A percentile compares a stretch with the other conserved stretches of the same genome.
Conservation (phyloP, 495 filamentous ascomycete genomes). For the Daldinia concentrica region DNA sequence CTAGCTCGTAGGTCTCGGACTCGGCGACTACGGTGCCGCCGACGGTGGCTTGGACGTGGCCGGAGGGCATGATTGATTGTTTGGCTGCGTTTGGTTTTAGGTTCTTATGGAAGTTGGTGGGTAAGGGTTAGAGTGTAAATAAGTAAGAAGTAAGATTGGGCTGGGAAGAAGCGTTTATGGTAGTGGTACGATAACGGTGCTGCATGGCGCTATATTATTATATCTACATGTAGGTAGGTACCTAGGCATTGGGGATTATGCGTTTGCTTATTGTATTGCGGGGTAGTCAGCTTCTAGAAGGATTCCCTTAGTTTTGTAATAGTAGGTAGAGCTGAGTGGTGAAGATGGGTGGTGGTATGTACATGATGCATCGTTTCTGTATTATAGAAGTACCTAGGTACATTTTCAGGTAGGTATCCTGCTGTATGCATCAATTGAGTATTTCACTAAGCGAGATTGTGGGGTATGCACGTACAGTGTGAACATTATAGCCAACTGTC, state of each 20-base stretch:
- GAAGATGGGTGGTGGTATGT: neutral
- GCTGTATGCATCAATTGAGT: constrained; percentile 4
- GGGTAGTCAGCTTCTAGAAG: no score
- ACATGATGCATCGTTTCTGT: neutral
- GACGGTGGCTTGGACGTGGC: constrained; percentile 66
- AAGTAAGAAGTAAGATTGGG: neutral
- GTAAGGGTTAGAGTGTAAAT: neutral
- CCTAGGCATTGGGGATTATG: neutral
- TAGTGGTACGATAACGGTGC: neutral
- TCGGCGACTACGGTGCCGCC: constrained; percentile 68
- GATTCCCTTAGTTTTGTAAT: neutral
- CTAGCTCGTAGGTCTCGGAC: constrained; percentile 67
- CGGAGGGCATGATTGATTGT: constrained; percentile 36
- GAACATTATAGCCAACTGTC: neutral
- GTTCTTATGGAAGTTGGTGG: neutral
- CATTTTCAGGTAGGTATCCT: no score
- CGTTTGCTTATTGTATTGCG: neutral
- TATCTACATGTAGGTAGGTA: neutral
- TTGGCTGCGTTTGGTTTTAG: neutral
- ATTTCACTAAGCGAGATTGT: neutral
- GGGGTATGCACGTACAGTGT: neutral
- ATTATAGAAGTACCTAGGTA: neutral
- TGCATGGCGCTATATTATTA: neutral
- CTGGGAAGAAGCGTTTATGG: neutral
- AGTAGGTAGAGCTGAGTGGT: neutral